Evolutionary conservation across 768 basidiomycete species (phyloP), one percentile per base, ranked within the genome.

Genomic region (Termitomyces sp.): DNA sequence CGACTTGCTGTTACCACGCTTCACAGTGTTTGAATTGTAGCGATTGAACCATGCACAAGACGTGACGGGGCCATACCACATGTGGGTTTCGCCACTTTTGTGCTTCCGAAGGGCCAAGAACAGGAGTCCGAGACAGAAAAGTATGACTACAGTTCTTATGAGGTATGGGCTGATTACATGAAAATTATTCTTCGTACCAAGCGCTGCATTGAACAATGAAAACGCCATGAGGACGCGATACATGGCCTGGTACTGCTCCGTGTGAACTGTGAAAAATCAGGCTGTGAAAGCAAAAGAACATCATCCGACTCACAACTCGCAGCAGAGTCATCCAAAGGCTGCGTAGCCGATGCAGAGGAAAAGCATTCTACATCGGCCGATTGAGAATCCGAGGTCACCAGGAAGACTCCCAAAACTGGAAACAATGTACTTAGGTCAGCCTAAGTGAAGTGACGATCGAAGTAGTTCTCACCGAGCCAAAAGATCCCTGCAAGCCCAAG

Each of bases 221-320:
- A 93, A 93, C 18, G 88, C 84, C 72, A 87, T 90, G 61, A 94
- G 78, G 20, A 92, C 91, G 33, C 87, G 85, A 71, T 92, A 93
- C 78, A 92, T 92, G n/a, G 91, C 91, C 65, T 92, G 92, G 71
- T 89, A 94, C 62, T 90, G 90, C 67, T 91, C 89, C 24, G 91
- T 92, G 59, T 90, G 86, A 75, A 92, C 92, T 93, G 67, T 18
- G 20, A 9, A 35, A 42, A 58, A 59, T 67, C 62, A 66, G 56
- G 49, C 46, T 40, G 54, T 60, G 61, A 53, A 62, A 12, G 24
- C 22, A 36, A 40, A 4, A n/a, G 18, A 58, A 32, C 11, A 35
- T 42, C 36, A 7, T 53, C 55, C 24, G 11, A 80, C 90, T 76
- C 68, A 92, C 91, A 92, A 64, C 81, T 84, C 58, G 88, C 84